These are phyloP conservation scores for Pouteria campechiana DNA, from an alignment of 179 eudicot species.

Conservation along the genomic window DNA sequence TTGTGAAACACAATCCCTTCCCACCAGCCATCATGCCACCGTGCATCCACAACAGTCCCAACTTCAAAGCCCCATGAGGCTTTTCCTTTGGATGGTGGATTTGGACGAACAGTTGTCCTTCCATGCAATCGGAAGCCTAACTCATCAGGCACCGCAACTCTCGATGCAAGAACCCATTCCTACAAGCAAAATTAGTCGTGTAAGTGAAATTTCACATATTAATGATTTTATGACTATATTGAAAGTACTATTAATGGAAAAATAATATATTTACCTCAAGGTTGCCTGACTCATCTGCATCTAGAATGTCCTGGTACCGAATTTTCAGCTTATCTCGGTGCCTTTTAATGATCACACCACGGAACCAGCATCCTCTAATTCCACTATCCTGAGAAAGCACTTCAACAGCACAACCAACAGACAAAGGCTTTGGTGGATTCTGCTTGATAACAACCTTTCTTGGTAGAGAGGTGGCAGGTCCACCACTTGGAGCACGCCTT, in stretches of 20 bases:
- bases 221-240: not conserved
- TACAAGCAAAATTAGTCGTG: constrained; percentile 8
- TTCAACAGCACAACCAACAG: constrained; percentile 55
- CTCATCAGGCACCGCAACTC: constrained; percentile 43
- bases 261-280: constrained; percentile 41
- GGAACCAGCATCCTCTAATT: constrained; percentile 83
- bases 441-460: constrained; percentile 7
- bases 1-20: constrained; percentile 66
- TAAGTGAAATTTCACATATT: not conserved
- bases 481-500: not conserved
- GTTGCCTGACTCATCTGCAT: constrained; percentile 55
- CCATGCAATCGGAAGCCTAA: constrained; percentile 46
- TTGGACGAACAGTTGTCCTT: constrained; percentile 56
- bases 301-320: constrained; percentile 51
- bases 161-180: constrained; percentile 81
- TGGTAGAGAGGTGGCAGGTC: constrained; percentile 4
- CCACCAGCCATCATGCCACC: constrained; percentile 98
- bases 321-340: constrained; percentile 67
- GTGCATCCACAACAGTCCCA: constrained; percentile 68
- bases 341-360: constrained; percentile 50
- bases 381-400: constrained; percentile 92
- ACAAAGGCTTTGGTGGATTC: constrained; percentile 6
- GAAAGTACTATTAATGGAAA: not conserved
- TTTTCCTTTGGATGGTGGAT: constrained; percentile 3
- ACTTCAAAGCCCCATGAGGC: constrained; percentile 16